Evolutionary conservation across 2,329 filamentous ascomycete genomes (phyloP), one percentile per base, ranked within the genome.

Genomic region (Penicillium sclerotigenum): DNA sequence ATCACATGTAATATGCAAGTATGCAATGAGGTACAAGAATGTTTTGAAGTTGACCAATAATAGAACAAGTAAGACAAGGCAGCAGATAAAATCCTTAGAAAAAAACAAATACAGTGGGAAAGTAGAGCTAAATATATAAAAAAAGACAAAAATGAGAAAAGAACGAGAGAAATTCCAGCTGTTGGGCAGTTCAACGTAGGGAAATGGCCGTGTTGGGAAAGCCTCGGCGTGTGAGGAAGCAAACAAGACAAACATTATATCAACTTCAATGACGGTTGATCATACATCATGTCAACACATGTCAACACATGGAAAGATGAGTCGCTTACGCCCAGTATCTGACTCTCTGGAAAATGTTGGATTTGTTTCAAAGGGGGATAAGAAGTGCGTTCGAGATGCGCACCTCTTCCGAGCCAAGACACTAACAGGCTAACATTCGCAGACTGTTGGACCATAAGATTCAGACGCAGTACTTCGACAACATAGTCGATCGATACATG

Each of bases 281-380:
- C 29, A 33, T 26, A 28, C 16, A 16, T 18, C 5, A 45, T 31
- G 28, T 34, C 26, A 50, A 33, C 37, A 29, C 37, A 38, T 56
- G 29, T 47, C 43, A 47, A 46, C 37, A 47, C 62, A 57, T 56
- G 56, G 59, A 58, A 60, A 48, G 28, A 66, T 66, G 55, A 71
- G 66, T 57, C 71, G 89, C 60, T 78, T 95, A 61, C 91, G 88
- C 72, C 87, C 89, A 13, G 82, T 87, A 58, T 84, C 87, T 55
- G 91, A 97, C 72, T 84, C 89, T 14, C 79, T 97, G 28, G 89
- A 95, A 65, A 83, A 80, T 58, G 88, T 95, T 63, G 92, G 93
- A 1, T 81, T 96, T 62, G 90, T 90, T 5, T 96, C 91, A 2
- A 97, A 96, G 70, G 93, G 93, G 50, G 93, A 97, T 73, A 89